Percentiles rank a stretch among this genome's conserved stretches.
Conservation (phyloP, 805 yeast genomes). For the Schwanniomyces yamadae region DNA sequence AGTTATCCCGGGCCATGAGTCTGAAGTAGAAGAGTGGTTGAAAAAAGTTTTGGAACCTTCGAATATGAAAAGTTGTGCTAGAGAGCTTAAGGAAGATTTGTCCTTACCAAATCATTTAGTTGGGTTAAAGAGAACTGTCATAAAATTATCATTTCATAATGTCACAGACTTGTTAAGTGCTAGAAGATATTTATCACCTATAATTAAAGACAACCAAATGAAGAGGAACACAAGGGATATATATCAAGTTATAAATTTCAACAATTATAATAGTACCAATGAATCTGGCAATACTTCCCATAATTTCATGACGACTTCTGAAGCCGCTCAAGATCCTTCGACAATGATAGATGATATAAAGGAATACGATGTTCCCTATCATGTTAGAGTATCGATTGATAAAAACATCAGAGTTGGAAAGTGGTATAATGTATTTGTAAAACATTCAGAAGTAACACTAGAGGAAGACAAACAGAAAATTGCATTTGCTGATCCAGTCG, state of each 20-base stretch:
- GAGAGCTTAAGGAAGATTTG: constrained; percentile 75
- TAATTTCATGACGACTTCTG: constrained; percentile 7
- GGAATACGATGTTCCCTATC: constrained; percentile 96
- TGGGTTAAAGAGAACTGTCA: constrained; percentile 64
- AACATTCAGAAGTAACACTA: constrained; percentile 52
- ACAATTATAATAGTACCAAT: constrained; percentile 24
- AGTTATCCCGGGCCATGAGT: constrained; percentile 57
- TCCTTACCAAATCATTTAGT: constrained; percentile 80
- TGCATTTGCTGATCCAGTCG: constrained; percentile 97
- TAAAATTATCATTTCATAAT: constrained; percentile 74
- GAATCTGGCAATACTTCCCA: constrained; percentile 27
- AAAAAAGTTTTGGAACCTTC: constrained; percentile 64
- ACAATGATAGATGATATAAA: constrained; percentile 74
- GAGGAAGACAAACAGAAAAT: constrained; percentile 68
- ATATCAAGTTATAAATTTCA: constrained; percentile 55
- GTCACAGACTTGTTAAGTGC: constrained; percentile 73
- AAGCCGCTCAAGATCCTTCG: constrained; percentile 49
- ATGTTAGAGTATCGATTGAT: constrained; percentile 95
- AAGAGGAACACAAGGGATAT: constrained; percentile 64
- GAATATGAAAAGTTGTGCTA: constrained; percentile 50
- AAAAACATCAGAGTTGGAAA: constrained; percentile 84
- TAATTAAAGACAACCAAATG: constrained; percentile 64
- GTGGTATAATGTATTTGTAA: constrained; percentile 83
- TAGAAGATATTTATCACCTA: constrained; percentile 65
- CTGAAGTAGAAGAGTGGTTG: constrained; percentile 84